These are phyloP conservation scores for Podospora pseudoanserina DNA, from an alignment of 495 filamentous ascomycete genomes.

Conservation along the genomic window DNA sequence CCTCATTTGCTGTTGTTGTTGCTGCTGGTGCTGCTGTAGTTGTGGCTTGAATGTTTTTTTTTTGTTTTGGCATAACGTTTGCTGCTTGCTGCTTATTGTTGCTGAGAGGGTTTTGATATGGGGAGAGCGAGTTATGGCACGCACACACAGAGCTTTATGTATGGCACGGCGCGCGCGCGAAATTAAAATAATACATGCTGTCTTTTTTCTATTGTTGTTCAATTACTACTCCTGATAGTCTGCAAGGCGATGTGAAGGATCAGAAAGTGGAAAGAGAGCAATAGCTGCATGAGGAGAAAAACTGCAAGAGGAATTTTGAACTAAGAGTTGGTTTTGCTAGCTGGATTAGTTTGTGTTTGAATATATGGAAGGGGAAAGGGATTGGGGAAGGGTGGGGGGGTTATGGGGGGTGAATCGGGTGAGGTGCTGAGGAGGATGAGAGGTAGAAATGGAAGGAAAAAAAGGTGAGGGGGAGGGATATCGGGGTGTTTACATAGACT, in stretches of 20 bases:
- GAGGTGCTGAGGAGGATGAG: too few relatives aligned
- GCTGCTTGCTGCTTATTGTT: neutral
- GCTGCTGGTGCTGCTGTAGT: neutral
- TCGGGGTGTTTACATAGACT: neutral
- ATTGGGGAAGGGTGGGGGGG: too few relatives aligned
- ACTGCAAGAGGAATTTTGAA: too few relatives aligned
- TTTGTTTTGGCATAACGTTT: neutral
- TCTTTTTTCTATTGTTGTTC: neutral
- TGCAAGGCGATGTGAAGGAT: neutral
- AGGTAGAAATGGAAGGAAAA: too few relatives aligned
- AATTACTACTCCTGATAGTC: too few relatives aligned
- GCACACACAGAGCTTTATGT: neutral
- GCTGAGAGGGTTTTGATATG: neutral
- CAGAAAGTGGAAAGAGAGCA: neutral
- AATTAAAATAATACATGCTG: neutral
- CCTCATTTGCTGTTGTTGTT: neutral
- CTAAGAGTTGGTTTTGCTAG: too few relatives aligned
- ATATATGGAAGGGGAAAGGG: too few relatives aligned
- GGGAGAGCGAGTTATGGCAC: neutral
- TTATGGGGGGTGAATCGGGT: too few relatives aligned
- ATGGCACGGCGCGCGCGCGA: neutral
- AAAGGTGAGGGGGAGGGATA: neutral
- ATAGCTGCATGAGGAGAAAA: too few relatives aligned
- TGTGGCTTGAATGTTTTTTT: neutral
- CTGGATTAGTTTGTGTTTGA: too few relatives aligned